These are phyloP conservation scores for Parathielavia appendiculata DNA, from an alignment of 495 filamentous ascomycete genomes.

Conservation along the genomic window DNA sequence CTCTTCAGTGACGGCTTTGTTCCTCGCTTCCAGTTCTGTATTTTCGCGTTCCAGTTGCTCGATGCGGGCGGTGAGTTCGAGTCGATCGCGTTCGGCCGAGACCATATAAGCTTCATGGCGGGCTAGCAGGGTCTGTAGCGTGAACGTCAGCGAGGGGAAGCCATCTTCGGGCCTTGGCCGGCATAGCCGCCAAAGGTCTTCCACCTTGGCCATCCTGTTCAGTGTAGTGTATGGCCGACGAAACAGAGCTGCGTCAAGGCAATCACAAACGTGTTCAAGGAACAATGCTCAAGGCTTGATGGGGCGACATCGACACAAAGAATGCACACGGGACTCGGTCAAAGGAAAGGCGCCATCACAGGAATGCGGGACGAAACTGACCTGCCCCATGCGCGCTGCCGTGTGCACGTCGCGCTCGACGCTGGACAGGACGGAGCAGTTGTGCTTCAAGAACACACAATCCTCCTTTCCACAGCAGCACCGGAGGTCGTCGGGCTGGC, in stretches of 20 bases:
- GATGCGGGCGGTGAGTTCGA: conserved; percentile 62
- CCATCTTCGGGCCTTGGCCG: conserved; percentile 15
- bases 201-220: conserved; percentile 15
- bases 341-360: conserved; percentile 12
- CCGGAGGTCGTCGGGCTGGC: conserved; percentile 23
- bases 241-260: neutral
- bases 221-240: neutral
- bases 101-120: conserved; percentile 91
- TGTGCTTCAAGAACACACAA: conserved; percentile 75
- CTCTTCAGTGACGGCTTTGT: conserved; percentile 69
- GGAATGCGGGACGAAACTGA: conserved; percentile 40
- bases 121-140: conserved; percentile 78
- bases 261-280: too few relatives aligned
- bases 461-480: conserved; percentile 84
- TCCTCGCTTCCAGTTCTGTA: conserved; percentile 63
- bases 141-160: conserved; percentile 37
- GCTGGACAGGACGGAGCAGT: conserved; percentile 67
- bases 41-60: conserved; percentile 75
- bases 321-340: conserved; percentile 8
- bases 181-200: conserved; percentile 7
- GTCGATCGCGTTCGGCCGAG: conserved; percentile 78
- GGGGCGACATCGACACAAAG: conserved; percentile 1
- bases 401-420: conserved; percentile 81
- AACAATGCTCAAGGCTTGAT: neutral
- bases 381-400: conserved; percentile 85